Conservation (phyloP, 169 alveolate species). For the Neospora caninum region DNA sequence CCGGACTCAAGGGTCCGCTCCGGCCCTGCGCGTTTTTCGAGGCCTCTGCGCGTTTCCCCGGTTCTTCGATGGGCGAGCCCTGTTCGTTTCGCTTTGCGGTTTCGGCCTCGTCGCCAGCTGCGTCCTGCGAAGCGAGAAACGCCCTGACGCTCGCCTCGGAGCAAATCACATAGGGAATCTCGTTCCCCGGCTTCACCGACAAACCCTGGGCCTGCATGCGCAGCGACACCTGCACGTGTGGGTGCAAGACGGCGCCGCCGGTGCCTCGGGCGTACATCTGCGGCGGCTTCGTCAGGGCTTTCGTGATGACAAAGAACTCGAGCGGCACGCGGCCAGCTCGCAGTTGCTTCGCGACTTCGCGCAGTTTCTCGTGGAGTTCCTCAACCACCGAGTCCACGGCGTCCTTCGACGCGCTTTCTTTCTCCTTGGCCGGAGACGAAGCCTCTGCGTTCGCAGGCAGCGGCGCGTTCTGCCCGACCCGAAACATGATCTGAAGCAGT, state of each 20-base stretch:
- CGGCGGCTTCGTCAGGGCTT: conserved; percentile 94
- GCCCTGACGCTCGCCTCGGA: conserved; percentile 70
- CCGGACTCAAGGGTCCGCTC: conserved; percentile 2
- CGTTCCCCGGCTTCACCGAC: conserved; percentile 87
- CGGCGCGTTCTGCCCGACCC: conserved; percentile 27
- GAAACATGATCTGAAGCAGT: conserved; percentile 77
- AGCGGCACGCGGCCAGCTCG: conserved; percentile 80
- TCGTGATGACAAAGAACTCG: conserved; percentile 91
- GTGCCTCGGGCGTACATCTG: conserved; percentile 90
- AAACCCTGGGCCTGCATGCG: conserved; percentile 60
- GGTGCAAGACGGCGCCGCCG: conserved; percentile 90
- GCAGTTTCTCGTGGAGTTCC: conserved; percentile 85
- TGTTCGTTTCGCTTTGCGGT: neutral
- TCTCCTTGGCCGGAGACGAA: neutral
- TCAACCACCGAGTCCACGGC: conserved; percentile 80
- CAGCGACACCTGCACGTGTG: conserved; percentile 91
- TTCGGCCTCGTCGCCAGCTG: neutral
- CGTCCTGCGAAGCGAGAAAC: neutral
- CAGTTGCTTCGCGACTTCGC: conserved; percentile 81
- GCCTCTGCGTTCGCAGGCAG: neutral
- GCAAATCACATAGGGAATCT: conserved; percentile 93
- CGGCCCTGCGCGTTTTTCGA: conserved; percentile 24
- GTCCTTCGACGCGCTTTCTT: conserved; percentile 13
- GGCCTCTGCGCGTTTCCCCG: neutral
- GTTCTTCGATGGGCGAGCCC: conserved; percentile 58